Percentiles rank a stretch among this genome's conserved stretches.
phyloP scores from a whole-genome alignment of 768 basidiomycete species.

The Tylopilus cervinicoccineus region DNA sequence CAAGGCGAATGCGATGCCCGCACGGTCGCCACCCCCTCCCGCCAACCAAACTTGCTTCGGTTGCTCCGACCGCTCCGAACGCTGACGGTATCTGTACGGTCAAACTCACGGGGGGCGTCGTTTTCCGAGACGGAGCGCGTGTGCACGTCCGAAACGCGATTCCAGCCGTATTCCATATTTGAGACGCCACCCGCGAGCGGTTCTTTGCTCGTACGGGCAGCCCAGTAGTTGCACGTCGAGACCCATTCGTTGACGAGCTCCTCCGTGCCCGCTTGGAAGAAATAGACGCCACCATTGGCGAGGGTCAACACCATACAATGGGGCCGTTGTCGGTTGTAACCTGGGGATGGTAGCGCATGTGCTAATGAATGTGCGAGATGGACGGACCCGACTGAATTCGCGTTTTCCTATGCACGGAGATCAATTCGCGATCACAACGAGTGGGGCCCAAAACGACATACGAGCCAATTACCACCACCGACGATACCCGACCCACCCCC shows the following conservation, averaged over 20 bases:
- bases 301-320: conserved; percentile 94
- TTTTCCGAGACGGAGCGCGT: conserved; percentile 56
- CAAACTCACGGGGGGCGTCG: conserved; percentile 48
- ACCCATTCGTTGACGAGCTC: conserved; percentile 99
- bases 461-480: conserved; percentile 98
- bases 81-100: conserved; percentile 59
- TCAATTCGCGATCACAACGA: conserved; percentile 9
- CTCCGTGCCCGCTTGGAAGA: conserved; percentile 98
- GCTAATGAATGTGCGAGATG: conserved; percentile 85
- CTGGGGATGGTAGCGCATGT: conserved; percentile 84
- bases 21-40: conserved; percentile 61
- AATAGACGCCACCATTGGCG: conserved; percentile 86
- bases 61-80: conserved; percentile 72
- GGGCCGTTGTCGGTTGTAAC: conserved; percentile 87
- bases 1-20: conserved; percentile 68
- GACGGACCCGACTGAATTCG: conserved; percentile 77
- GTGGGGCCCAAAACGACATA: conserved; percentile 42
- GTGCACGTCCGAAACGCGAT: conserved; percentile 60
- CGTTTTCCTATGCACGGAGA: conserved; percentile 64
- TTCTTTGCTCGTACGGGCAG: conserved; percentile 91
- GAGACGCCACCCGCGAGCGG: conserved; percentile 94
- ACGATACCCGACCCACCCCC: conserved; percentile 61
- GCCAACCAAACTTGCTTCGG: conserved; percentile 70
- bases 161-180: conserved; percentile 99
- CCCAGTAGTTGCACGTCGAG: conserved; percentile 99